Conservation (phyloP, 2,329 filamentous ascomycete genomes). For the Mariannaea elegans region DNA sequence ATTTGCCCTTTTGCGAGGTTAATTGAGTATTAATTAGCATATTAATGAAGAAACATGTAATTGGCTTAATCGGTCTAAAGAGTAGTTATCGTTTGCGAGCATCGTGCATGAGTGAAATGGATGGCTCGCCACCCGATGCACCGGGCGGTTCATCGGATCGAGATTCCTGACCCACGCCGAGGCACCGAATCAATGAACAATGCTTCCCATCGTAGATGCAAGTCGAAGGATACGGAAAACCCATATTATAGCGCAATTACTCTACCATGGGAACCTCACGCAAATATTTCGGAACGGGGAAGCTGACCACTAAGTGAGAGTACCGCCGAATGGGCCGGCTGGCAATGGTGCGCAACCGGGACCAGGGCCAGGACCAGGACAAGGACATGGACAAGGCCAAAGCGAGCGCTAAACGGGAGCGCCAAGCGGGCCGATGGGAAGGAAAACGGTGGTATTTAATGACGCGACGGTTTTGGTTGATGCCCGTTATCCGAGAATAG, state of each 20-base stretch:
- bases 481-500: conserved; percentile 4
- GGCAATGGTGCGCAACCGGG: not conserved
- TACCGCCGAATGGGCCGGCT: not conserved
- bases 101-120: conserved; percentile 1
- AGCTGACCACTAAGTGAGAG: not conserved
- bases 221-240: not conserved
- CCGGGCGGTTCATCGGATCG: conserved; percentile 29
- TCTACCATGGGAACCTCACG: not conserved
- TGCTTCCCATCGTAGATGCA: not conserved
- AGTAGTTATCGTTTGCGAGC: conserved; percentile 14
- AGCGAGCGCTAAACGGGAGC: conserved; percentile 18
- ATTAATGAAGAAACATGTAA: no score
- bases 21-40: no score
- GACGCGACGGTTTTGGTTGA: not conserved
- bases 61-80: no score
- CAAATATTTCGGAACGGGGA: conserved; percentile 1
- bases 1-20: no score
- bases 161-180: conserved; percentile 18
- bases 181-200: not conserved
- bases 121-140: not conserved
- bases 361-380: not conserved
- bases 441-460: conserved; percentile 20
- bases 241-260: not conserved
- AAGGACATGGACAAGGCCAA: not conserved
- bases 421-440: conserved; percentile 33